Evolutionary conservation across 2,329 filamentous ascomycete species (phyloP).

Genomic region (Penicillium sp.): DNA sequence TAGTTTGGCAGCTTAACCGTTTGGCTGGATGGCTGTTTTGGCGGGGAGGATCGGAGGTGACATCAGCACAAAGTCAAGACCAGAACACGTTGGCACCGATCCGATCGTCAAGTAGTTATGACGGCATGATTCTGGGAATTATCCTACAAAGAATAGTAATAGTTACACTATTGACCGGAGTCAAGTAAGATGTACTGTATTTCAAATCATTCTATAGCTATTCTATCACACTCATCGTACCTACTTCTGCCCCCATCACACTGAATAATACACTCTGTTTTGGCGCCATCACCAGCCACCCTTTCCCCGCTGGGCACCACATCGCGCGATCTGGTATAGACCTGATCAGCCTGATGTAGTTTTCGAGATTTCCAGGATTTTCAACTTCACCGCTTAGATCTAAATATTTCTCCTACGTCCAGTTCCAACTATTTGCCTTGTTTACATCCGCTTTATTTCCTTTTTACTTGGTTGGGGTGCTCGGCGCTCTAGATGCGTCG

Average conservation of each 20-base stretch:
- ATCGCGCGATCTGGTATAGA: not conserved
- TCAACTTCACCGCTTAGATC: too few relatives aligned
- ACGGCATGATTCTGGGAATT: too few relatives aligned
- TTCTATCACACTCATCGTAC: too few relatives aligned
- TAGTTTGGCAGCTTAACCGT: not conserved
- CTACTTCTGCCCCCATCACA: not conserved
- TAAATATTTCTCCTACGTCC: not conserved
- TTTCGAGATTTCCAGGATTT: too few relatives aligned
- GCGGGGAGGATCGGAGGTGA: not conserved
- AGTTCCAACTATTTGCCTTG: not conserved
- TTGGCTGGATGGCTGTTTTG: not conserved
- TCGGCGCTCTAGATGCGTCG: constrained; percentile 13
- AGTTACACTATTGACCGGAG: too few relatives aligned
- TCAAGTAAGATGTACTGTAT: too few relatives aligned
- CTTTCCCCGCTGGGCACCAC: not conserved
- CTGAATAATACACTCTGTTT: not conserved
- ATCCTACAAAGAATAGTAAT: too few relatives aligned
- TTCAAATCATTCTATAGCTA: too few relatives aligned
- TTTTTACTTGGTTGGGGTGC: not conserved
- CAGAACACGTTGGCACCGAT: too few relatives aligned
- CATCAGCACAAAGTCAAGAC: not conserved
- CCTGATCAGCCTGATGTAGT: not conserved
- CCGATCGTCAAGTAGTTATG: too few relatives aligned
- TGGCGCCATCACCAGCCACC: not conserved
- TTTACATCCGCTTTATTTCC: not conserved